Conservation (phyloP, 345 rosid species). For the Eucalyptus camaldulensis region DNA sequence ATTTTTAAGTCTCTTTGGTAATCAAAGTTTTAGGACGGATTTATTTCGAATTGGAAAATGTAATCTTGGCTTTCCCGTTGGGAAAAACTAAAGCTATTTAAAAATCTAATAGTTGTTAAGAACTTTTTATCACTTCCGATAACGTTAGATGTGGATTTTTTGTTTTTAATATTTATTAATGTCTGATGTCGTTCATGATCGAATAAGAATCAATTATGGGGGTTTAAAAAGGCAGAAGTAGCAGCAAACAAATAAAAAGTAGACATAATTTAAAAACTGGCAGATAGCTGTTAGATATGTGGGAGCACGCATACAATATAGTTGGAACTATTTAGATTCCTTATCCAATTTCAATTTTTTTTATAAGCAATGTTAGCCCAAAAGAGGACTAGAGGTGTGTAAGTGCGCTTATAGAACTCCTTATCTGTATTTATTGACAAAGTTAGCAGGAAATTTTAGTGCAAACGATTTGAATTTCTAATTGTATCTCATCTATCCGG, state of each 20-base stretch:
- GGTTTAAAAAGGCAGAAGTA: background rate
- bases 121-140: background rate
- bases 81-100: background rate
- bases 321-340: background rate
- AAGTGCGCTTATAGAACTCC: background rate
- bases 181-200: background rate
- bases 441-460: background rate
- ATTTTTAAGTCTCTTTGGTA: background rate
- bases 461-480: background rate
- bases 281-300: background rate
- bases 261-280: background rate
- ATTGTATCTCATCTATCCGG: background rate
- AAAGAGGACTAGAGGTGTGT: background rate
- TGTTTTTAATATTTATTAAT: background rate
- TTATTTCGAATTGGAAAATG: background rate
- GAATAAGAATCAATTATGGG: background rate
- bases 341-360: background rate
- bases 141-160: background rate
- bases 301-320: background rate
- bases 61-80: background rate
- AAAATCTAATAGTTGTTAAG: background rate
- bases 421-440: background rate
- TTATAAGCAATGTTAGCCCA: background rate
- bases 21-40: background rate
- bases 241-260: background rate